These are phyloP conservation scores for Protea cynaroides DNA, from an alignment of 164 flowering plant species.

Conservation along the genomic window DNA sequence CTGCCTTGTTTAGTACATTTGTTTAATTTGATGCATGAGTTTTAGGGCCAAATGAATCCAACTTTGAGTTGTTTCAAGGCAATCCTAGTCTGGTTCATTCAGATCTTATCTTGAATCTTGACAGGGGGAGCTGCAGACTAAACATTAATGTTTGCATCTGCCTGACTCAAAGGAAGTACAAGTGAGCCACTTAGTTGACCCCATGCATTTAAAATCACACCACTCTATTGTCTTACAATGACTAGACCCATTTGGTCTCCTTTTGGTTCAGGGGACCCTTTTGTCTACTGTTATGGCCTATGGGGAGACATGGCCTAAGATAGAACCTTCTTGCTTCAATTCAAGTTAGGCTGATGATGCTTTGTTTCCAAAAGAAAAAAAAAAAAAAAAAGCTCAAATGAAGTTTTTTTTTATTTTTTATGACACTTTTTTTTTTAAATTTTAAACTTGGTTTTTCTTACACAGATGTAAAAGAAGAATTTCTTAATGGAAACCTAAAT, in stretches of 20 bases:
- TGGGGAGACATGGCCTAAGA: conserved; percentile 8
- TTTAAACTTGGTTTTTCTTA: too few species aligned
- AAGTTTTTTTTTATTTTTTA: too few species aligned
- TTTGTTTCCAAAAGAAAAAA: neutral
- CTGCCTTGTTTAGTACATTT: too few species aligned
- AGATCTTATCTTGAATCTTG: too few species aligned
- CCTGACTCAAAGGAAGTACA: neutral
- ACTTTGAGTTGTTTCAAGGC: neutral
- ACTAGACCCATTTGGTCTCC: neutral
- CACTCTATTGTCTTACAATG: too few species aligned
- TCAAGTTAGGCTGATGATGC: neutral
- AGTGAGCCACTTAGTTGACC: neutral
- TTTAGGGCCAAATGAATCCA: too few species aligned
- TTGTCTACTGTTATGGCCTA: conserved; percentile 7
- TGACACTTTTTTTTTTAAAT: too few species aligned
- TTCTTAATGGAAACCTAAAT: too few species aligned
- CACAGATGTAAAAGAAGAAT: too few species aligned
- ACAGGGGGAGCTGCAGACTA: neutral
- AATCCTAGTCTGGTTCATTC: neutral
- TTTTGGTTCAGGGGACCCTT: neutral
- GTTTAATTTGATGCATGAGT: too few species aligned
- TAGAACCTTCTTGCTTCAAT: conserved; percentile 15
- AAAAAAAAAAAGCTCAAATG: too few species aligned
- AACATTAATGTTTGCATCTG: neutral
- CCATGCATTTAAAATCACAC: neutral